These are phyloP conservation scores for Westerdykella aurantiaca DNA, from an alignment of 2,329 filamentous ascomycete species.

Conservation along the genomic window DNA sequence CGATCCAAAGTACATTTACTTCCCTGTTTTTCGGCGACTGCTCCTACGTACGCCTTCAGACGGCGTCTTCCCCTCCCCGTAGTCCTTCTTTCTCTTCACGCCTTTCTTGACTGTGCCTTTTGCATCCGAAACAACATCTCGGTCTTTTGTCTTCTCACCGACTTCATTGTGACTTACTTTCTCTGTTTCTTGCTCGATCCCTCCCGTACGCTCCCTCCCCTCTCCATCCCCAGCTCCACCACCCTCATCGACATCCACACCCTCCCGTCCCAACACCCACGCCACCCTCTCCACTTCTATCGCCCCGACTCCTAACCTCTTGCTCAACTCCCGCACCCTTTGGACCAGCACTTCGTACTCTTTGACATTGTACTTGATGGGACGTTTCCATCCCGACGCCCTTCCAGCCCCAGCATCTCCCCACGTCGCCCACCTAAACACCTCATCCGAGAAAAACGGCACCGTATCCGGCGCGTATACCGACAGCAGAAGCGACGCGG, in stretches of 20 bases:
- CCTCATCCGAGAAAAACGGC: slow-evolving; percentile 76
- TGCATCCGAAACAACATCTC: neutral
- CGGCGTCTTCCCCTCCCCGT: slow-evolving; percentile 4
- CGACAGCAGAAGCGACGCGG: slow-evolving; percentile 66
- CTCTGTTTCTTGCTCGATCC: neutral
- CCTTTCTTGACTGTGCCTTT: slow-evolving; percentile 10
- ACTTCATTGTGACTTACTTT: neutral
- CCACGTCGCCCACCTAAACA: slow-evolving; percentile 65
- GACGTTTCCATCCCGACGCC: slow-evolving; percentile 42
- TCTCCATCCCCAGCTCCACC: neutral
- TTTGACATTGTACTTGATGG: slow-evolving; percentile 63
- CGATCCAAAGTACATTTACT: no score
- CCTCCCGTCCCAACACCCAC: slow-evolving; percentile 56
- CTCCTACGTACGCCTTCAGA: slow-evolving; percentile 23
- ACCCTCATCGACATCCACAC: slow-evolving; percentile 17
- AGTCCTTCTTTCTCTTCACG: slow-evolving; percentile 20
- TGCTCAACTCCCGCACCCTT: slow-evolving; percentile 22
- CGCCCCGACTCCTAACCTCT: slow-evolving; percentile 39
- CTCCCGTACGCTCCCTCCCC: neutral
- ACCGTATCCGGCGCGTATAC: slow-evolving; percentile 55
- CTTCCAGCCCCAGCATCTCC: slow-evolving; percentile 38
- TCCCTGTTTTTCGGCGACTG: slow-evolving; percentile 13
- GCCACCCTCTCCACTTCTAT: slow-evolving; percentile 65
- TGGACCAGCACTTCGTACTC: slow-evolving; percentile 59
- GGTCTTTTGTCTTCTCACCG: neutral